Conservation (phyloP, 2,329 filamentous ascomycete species). For the Trichophyton schoenleinii region DNA sequence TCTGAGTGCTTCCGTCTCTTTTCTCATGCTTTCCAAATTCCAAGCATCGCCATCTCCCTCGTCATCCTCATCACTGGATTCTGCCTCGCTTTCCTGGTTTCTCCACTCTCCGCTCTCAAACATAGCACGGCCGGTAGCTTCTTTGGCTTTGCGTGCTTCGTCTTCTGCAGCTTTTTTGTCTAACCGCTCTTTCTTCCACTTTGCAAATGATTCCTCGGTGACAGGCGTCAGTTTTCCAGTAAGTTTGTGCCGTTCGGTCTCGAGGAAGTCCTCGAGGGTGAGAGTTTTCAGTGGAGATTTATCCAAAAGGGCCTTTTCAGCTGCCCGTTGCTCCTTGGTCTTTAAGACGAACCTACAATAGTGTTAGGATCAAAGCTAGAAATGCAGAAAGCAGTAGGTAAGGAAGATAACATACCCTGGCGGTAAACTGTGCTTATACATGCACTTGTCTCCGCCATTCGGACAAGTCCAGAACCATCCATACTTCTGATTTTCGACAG, state of each 20-base stretch:
- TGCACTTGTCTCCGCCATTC: slow-evolving; percentile 94
- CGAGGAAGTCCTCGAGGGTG: slow-evolving; percentile 92
- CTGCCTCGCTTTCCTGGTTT: slow-evolving; percentile 50
- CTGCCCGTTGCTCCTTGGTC: slow-evolving; percentile 90
- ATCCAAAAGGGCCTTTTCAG: slow-evolving; percentile 90
- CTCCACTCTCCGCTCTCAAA: slow-evolving; percentile 96
- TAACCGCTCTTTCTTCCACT: slow-evolving; percentile 91
- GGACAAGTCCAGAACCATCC: slow-evolving; percentile 99
- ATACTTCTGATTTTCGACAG: slow-evolving; percentile 96
- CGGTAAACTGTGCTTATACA: slow-evolving; percentile 92
- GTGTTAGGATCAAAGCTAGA: slow-evolving; percentile 13
- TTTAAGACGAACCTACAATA: slow-evolving; percentile 73
- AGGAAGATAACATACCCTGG: slow-evolving; percentile 57
- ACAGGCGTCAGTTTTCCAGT: slow-evolving; percentile 86
- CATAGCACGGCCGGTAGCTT: slow-evolving; percentile 84
- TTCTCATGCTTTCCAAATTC: slow-evolving; percentile 67
- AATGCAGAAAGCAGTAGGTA: background rate
- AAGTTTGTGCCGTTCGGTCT: slow-evolving; percentile 91
- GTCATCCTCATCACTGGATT: slow-evolving; percentile 49
- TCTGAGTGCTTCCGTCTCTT: slow-evolving; percentile 68
- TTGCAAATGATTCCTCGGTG: slow-evolving; percentile 80
- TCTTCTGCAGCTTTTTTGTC: slow-evolving; percentile 95
- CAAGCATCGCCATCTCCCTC: slow-evolving; percentile 33
- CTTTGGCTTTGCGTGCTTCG: slow-evolving; percentile 79
- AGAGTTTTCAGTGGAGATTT: slow-evolving; percentile 91